Conservation (phyloP, 2,329 filamentous ascomycete species). For the Penicillium digitatum region DNA sequence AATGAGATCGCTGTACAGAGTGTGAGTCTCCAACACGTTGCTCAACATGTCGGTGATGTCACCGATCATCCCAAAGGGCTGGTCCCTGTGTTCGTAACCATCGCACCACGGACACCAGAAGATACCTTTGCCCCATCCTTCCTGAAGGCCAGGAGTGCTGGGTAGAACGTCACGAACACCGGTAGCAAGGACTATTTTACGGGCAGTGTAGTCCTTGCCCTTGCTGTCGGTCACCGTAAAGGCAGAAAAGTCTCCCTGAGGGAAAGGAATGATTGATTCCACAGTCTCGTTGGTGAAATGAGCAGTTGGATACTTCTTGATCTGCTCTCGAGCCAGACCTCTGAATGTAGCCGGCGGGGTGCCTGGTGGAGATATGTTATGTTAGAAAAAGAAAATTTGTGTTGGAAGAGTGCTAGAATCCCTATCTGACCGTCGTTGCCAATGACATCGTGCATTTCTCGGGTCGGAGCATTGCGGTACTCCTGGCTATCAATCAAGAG, state of each 20-base stretch:
- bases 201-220: slow-evolving; percentile 43
- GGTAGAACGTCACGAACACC: slow-evolving; percentile 56
- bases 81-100: slow-evolving; percentile 59
- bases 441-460: slow-evolving; percentile 60
- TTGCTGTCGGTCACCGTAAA: slow-evolving; percentile 46
- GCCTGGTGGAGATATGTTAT: background rate
- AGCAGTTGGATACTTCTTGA: slow-evolving; percentile 51
- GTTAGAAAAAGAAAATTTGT: background rate
- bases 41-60: slow-evolving; percentile 44
- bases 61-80: slow-evolving; percentile 54
- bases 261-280: slow-evolving; percentile 15
- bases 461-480: slow-evolving; percentile 56
- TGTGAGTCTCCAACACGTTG: slow-evolving; percentile 51
- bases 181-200: slow-evolving; percentile 57
- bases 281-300: slow-evolving; percentile 51
- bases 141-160: slow-evolving; percentile 50
- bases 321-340: slow-evolving; percentile 51
- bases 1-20: slow-evolving; percentile 54
- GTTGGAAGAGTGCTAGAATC: background rate
- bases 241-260: slow-evolving; percentile 38
- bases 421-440: slow-evolving; percentile 53
- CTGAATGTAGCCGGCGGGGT: slow-evolving; percentile 51
- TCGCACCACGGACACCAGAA: slow-evolving; percentile 66
- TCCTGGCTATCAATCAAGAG: slow-evolving; percentile 57
- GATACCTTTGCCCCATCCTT: slow-evolving; percentile 58